Conservation (phyloP, 75 land plant species). For the Larix kaempferi region DNA sequence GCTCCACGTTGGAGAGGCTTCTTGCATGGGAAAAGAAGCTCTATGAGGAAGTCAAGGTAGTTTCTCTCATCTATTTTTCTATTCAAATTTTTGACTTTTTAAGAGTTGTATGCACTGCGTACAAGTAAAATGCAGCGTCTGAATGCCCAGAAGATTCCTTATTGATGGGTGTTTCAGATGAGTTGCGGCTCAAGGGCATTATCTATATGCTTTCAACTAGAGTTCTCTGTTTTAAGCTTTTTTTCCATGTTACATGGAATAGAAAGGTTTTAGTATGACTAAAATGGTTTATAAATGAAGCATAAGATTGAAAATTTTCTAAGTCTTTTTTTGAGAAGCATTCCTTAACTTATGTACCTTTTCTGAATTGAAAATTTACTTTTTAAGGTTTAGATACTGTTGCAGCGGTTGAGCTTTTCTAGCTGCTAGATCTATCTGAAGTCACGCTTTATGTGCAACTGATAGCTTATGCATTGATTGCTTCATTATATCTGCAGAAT, state of each 20-base stretch:
- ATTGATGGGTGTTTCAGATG: neutral
- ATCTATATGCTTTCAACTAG: neutral
- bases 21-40: constrained; percentile 98
- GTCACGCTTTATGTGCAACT: neutral
- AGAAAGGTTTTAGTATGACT: neutral
- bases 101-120: neutral
- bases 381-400: too few relatives aligned
- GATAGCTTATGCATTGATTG: neutral
- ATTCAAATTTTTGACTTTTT: neutral
- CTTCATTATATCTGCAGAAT: constrained; percentile 23
- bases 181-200: neutral
- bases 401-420: neutral
- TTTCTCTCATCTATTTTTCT: neutral
- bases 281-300: neutral
- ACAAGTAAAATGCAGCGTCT: neutral
- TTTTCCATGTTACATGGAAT: neutral
- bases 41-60: constrained; percentile 91
- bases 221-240: neutral
- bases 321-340: neutral
- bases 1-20: constrained; percentile 77
- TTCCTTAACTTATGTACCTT: neutral
- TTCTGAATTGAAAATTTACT: neutral
- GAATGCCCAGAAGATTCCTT: constrained; percentile 1
- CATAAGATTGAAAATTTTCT: neutral
- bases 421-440: neutral